These are phyloP conservation scores for Mikania micrantha DNA, from an alignment of 129 eudicot genomes.

Conservation along the genomic window DNA sequence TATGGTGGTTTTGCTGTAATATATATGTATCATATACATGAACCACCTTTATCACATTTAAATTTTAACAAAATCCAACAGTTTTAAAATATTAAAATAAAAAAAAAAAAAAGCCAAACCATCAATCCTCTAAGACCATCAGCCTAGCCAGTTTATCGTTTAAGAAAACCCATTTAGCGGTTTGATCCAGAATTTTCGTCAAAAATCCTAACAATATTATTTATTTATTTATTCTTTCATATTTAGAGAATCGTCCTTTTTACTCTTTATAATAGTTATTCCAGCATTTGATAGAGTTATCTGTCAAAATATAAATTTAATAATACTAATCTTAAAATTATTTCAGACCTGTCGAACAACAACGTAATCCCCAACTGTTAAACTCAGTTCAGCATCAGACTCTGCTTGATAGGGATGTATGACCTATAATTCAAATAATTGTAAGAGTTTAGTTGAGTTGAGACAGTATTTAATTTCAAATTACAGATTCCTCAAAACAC, in stretches of 20 bases:
- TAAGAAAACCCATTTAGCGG: background rate
- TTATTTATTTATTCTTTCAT: background rate
- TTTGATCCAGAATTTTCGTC: background rate
- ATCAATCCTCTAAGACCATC: background rate
- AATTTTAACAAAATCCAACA: background rate
- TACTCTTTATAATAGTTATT: background rate
- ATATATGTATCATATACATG: background rate
- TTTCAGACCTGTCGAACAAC: constrained; percentile 71
- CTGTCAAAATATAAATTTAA: background rate
- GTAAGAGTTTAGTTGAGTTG: background rate
- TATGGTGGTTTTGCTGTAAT: background rate
- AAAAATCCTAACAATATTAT: background rate
- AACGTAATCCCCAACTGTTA: constrained; percentile 67
- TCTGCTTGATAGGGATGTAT: constrained; percentile 74
- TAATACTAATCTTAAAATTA: background rate
- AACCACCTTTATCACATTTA: background rate
- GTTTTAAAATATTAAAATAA: background rate
- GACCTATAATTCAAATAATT: constrained; percentile 37
- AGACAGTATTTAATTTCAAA: background rate
- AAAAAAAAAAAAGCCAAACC: background rate
- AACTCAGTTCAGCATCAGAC: constrained; percentile 74
- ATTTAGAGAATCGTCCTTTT: background rate
- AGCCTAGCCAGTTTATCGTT: background rate
- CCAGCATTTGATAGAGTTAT: background rate
- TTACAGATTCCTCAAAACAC: constrained; percentile 23